A percentile compares a stretch with the other conserved stretches of the same genome.
Conservation (phyloP, 2,329 filamentous ascomycete genomes). For the Basipetospora chlamydospora region DNA sequence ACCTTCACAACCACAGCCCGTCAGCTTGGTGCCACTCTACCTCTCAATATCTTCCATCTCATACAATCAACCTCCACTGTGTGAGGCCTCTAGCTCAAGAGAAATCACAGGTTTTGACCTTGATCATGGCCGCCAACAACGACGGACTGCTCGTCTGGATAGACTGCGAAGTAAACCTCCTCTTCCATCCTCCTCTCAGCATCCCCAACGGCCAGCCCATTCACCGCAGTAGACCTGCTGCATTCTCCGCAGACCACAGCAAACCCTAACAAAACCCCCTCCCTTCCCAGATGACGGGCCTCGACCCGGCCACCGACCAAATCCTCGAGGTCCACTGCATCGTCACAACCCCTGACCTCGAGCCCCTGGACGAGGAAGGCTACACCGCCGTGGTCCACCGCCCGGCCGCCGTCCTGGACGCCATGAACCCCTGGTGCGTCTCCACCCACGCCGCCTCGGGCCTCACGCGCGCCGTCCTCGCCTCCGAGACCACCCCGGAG, state of each 20-base stretch:
- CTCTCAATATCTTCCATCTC: no score
- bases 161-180: slow-evolving; percentile 40
- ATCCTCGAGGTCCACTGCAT: slow-evolving; percentile 90
- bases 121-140: background rate
- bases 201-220: no score
- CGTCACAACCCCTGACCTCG: slow-evolving; percentile 68
- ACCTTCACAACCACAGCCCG: no score
- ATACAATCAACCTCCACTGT: no score
- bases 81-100: no score
- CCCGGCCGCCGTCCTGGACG: slow-evolving; percentile 50
- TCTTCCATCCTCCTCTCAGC: background rate
- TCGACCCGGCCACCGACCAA: slow-evolving; percentile 60
- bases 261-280: background rate
- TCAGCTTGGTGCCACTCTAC: no score
- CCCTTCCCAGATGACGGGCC: slow-evolving; percentile 59
- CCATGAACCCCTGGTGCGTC: slow-evolving; percentile 84
- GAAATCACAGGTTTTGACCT: no score
- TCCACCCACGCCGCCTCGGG: slow-evolving; percentile 68
- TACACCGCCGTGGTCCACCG: slow-evolving; percentile 73
- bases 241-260: no score
- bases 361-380: slow-evolving; percentile 59
- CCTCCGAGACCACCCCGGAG: slow-evolving; percentile 57
- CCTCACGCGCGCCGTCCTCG: slow-evolving; percentile 60
- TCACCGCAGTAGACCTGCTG: no score
- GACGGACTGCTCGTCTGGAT: slow-evolving; percentile 63